A percentile compares a stretch with the other conserved stretches of the same genome.
Evolutionary conservation across 176 grass and related monocot species (phyloP).

Genomic region (Panicum miliaceum): DNA sequence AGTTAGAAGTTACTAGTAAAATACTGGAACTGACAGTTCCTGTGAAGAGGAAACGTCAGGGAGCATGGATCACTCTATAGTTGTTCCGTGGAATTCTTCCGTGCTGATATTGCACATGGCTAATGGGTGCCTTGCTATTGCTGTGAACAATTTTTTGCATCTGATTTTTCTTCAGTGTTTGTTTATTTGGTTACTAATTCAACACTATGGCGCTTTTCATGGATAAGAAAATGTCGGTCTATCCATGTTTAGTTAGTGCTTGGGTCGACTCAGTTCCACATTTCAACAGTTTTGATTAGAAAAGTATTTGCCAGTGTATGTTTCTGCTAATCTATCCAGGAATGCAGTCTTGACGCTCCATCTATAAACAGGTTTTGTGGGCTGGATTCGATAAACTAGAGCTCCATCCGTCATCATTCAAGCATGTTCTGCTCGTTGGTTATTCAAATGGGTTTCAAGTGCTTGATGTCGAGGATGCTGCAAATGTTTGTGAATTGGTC

Average conservation of each 20-base stretch:
- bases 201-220: not conserved
- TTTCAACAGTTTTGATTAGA: not conserved
- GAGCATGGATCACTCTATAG: not conserved
- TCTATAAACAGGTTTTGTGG: conserved; percentile 78
- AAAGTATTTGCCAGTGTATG: not conserved
- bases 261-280: not conserved
- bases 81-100: not conserved
- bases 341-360: conserved; percentile 11
- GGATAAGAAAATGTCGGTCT: not conserved
- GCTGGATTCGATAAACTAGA: conserved; percentile 96
- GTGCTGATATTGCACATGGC: not conserved
- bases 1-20: not conserved
- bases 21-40: not conserved
- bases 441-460: conserved; percentile 99
- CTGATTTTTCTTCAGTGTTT: not conserved
- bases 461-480: conserved; percentile 95
- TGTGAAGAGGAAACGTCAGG: not conserved
- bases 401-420: conserved; percentile 75
- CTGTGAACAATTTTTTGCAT: not conserved
- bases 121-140: not conserved
- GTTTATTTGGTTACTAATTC: not conserved
- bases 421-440: conserved; percentile 90
- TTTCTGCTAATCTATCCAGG: conserved; percentile 27
- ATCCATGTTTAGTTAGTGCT: conserved; percentile 6
- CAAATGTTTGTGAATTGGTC: conserved; percentile 96